Evolutionary conservation across 2,329 filamentous ascomycete species (phyloP).

Genomic region (Diaporthe vexans): DNA sequence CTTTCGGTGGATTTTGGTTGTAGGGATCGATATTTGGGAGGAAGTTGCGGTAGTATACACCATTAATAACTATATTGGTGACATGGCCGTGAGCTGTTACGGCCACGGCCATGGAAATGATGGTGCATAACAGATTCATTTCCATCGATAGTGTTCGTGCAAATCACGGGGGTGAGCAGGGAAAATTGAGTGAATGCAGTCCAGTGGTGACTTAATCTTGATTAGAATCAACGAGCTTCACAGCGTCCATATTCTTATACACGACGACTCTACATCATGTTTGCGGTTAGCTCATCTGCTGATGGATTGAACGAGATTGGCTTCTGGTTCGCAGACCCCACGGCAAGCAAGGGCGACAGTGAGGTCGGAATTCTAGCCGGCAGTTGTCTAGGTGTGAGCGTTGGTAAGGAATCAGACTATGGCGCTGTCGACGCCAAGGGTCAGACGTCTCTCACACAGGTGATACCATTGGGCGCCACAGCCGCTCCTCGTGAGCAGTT

Average conservation of each 20-base stretch:
- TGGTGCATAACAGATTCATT: background rate
- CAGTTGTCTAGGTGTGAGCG: background rate
- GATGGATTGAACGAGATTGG: background rate
- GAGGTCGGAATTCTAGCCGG: conserved; percentile 5
- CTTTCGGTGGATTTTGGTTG: background rate
- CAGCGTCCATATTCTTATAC: background rate
- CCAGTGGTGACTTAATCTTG: too few species aligned
- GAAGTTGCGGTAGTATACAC: conserved; percentile 37
- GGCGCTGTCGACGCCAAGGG: background rate
- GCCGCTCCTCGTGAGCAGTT: background rate
- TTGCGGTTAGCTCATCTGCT: background rate
- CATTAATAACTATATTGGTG: conserved; percentile 37
- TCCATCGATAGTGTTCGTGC: background rate
- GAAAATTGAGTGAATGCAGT: background rate
- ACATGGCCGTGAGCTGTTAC: conserved; percentile 36
- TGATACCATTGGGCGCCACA: conserved; percentile 3
- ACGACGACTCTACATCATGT: background rate
- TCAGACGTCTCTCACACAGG: background rate
- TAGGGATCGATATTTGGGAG: conserved; percentile 33
- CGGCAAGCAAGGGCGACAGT: conserved; percentile 9
- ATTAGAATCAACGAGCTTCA: background rate
- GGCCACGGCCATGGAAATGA: background rate
- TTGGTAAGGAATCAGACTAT: background rate
- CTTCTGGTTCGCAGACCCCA: too few species aligned
- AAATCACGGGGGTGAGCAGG: too few species aligned